Evolutionary conservation across 2,329 filamentous ascomycete genomes (phyloP), one percentile per base, ranked within the genome.

Genomic region (Ceratocystis ficicola): DNA sequence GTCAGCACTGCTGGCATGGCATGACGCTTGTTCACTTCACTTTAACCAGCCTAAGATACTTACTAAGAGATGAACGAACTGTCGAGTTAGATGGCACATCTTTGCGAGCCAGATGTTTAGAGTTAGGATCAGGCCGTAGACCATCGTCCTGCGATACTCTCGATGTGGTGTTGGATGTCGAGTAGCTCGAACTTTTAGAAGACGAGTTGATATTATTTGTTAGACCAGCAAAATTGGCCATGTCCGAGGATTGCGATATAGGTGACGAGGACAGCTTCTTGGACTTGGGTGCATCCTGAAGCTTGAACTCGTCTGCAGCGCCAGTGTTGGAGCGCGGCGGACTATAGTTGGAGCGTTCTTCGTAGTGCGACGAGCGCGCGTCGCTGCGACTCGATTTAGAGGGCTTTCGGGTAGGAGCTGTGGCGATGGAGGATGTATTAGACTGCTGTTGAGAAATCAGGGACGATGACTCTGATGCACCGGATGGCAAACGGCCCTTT

Each of bases 261-360:
- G 2, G 77, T 74, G 66, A 74, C 75, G 17, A 74, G 70, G 41
- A 75, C 12, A 17, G 30, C 71, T 78, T 81, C 71, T 82, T 83
- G 71, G 79, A 82, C 74, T 86, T 88, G 0, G 90, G 89, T 1
- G 88, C 89, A 62, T 95, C 90, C 72, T 93, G 89, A 55, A 94
- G 76, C 75, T 87, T 90, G 75, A 92, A 92, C 32, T 85, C 84
- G 12, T 89, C 86, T 17, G 69, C 71, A 2, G 74, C 30, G 12
- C 10, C 12, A 5, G 52, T 2, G 52, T 5, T 28, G 41, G 36
- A 32, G 46, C 78, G 20, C 71, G 65, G 22, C 69, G 71, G 44
- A 74, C 74, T 68, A 75, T 78, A 0, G 68, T 69, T 36, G 73
- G 66, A n/a, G 5, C 50, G 50, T 17, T 61, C 62, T 5, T 67